A percentile compares a stretch with the other conserved stretches of the same genome.
phyloP scores from a whole-genome alignment of 768 basidiomycete species.

The Mrakia hoshinonis region DNA sequence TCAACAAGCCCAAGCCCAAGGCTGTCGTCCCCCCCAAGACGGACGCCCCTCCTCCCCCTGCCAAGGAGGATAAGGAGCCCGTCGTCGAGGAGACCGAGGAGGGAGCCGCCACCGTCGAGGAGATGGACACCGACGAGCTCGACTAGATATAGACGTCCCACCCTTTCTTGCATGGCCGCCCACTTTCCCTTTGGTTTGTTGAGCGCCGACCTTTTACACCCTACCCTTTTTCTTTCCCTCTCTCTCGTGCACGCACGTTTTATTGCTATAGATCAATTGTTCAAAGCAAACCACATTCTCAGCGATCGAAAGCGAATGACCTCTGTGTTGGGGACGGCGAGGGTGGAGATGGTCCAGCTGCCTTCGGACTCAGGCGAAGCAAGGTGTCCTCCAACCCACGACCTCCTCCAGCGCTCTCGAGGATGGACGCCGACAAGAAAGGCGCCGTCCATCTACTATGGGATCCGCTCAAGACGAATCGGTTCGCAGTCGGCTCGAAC shows the following conservation, averaged over 20 bases:
- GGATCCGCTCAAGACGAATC: conserved; percentile 17
- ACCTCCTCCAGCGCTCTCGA: too few species aligned
- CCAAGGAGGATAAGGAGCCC: conserved; percentile 30
- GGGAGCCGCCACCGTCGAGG: conserved; percentile 33
- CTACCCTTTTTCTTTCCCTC: neutral
- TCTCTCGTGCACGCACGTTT: neutral
- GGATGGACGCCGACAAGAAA: too few species aligned
- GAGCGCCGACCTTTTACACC: neutral
- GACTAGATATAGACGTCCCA: conserved; percentile 2
- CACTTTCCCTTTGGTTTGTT: neutral
- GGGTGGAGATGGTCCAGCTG: too few species aligned
- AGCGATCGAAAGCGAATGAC: too few species aligned
- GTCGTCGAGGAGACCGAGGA: conserved; percentile 32
- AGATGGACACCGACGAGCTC: conserved; percentile 31
- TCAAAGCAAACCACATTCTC: neutral
- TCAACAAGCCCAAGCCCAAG: conserved; percentile 89
- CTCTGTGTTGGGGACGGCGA: too few species aligned
- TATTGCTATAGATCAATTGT: neutral
- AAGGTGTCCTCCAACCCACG: too few species aligned
- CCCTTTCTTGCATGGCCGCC: neutral
- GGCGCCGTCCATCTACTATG: conserved; percentile 7
- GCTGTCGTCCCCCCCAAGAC: conserved; percentile 46
- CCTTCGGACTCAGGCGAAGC: too few species aligned
- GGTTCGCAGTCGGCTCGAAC: conserved; percentile 11
- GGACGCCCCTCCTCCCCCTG: conserved; percentile 32